These are phyloP conservation scores for Umbelopsis ramanniana DNA, from an alignment of 192 early-diverging fungal species.

Conservation along the genomic window DNA sequence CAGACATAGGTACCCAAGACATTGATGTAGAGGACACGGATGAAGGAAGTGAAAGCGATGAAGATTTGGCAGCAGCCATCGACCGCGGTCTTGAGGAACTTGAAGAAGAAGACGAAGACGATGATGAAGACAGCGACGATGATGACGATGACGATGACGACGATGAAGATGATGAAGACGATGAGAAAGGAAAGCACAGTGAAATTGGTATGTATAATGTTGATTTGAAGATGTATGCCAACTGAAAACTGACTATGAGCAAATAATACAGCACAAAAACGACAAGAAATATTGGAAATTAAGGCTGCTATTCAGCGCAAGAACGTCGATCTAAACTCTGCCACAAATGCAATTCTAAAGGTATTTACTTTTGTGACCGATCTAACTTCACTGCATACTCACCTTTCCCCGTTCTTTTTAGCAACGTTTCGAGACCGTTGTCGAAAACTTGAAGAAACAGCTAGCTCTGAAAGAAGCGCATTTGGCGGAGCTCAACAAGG, in stretches of 20 bases:
- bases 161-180: conserved; percentile 54
- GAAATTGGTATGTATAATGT: conserved; percentile 42
- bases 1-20: conserved; percentile 41
- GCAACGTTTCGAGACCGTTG: conserved; percentile 72
- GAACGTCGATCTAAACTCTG: conserved; percentile 52
- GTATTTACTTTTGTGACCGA: too few species aligned
- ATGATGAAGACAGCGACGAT: conserved; percentile 56
- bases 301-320: conserved; percentile 61
- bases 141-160: conserved; percentile 57
- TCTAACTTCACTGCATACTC: too few species aligned
- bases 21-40: conserved; percentile 51
- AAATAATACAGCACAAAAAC: conserved; percentile 44
- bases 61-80: conserved; percentile 48
- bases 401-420: neutral
- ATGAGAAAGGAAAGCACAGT: conserved; percentile 38
- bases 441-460: conserved; percentile 62
- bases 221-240: neutral
- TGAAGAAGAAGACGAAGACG: conserved; percentile 54
- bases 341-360: conserved; percentile 75
- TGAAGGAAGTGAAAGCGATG: conserved; percentile 46
- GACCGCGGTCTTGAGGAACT: conserved; percentile 50
- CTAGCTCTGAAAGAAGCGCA: conserved; percentile 64
- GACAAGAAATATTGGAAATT: conserved; percentile 69
- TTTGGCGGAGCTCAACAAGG: conserved; percentile 49
- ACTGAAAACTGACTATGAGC: conserved; percentile 24